Evolutionary conservation across 768 basidiomycete species (phyloP).

Genomic region (Albatrellus ellisii): DNA sequence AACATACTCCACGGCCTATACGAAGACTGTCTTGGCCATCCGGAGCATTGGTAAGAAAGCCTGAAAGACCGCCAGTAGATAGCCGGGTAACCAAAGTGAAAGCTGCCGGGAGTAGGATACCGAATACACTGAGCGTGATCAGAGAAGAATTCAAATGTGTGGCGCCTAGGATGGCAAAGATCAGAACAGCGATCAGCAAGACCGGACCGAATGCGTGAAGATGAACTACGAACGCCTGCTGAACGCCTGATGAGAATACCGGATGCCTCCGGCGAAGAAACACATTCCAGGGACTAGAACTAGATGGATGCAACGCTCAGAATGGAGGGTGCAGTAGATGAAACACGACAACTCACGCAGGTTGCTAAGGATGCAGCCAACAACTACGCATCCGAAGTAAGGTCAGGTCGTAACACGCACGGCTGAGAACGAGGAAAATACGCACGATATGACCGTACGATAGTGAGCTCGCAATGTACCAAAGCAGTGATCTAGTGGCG

Average conservation of each 20-base stretch:
- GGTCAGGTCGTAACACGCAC: background rate
- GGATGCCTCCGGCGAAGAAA: slow-evolving; percentile 73
- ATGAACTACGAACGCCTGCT: slow-evolving; percentile 46
- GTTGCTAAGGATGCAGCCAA: slow-evolving; percentile 35
- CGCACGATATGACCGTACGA: slow-evolving; percentile 33
- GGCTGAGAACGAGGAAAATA: background rate
- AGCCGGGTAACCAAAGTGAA: slow-evolving; percentile 44
- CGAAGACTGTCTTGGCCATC: slow-evolving; percentile 32
- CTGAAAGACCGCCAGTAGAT: background rate
- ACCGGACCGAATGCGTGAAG: background rate
- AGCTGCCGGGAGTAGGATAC: slow-evolving; percentile 68
- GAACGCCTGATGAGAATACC: slow-evolving; percentile 71
- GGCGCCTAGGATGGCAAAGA: too few relatives aligned
- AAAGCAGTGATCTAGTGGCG: slow-evolving; percentile 30
- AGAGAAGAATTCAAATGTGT: slow-evolving; percentile 67
- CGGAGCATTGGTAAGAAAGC: slow-evolving; percentile 15
- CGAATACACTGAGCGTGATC: slow-evolving; percentile 68
- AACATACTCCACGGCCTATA: slow-evolving; percentile 38
- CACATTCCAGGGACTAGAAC: slow-evolving; percentile 87
- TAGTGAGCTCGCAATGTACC: slow-evolving; percentile 27
- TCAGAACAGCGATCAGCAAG: background rate
- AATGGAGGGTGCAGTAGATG: background rate
- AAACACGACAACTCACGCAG: slow-evolving; percentile 19
- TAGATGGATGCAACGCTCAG: slow-evolving; percentile 17
- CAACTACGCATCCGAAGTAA: slow-evolving; percentile 17